Evolutionary conservation across 176 grass and related monocot genomes (phyloP), one percentile per base, ranked within the genome.

Genomic region (Alloteropsis semialata): DNA sequence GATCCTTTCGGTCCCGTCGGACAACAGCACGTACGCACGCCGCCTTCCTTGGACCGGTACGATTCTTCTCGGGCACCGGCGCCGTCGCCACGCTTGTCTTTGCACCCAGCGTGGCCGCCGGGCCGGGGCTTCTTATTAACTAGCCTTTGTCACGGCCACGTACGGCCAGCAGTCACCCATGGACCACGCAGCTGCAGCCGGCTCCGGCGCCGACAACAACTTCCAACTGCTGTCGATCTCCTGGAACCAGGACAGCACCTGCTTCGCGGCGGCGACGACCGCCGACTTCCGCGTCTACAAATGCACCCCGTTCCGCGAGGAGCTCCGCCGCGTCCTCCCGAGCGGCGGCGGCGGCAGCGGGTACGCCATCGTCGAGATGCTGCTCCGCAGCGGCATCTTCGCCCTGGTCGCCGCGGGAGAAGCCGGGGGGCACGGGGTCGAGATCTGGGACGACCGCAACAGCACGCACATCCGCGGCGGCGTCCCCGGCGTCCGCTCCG

Each of bases 221-320:
- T 50, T 79, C 30, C 65, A 67, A 19, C 32, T 94, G 28, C 54
- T 92, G 9, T 92, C 94, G 0, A 75, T 94, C 0, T 86, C 85
- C n/a, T 97, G 87, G 85, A 97, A 97, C 84, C 91, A 97, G 65
- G 85, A 94, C 73, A 71, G 64, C 9, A 88, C 39, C 29, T 87
- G 77, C 71, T 94, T 97, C 75, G 10, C 76, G 77, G 91, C 76
- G 87, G 89, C 87, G 54, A 97, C 89, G 4, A 92, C 70, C 70
- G 49, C 87, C 59, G 89, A 81, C 77, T 82, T 97, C 76, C 80
- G 85, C 53, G 78, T 94, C 54, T 97, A 86, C 61, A 71, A n/a
- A 28, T 92, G 83, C 27, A 22, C 88, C 17, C 72, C 87, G 0
- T 88, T 94, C 78, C 65, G 61, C 5, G 94, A 97, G 85, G 36